Evolutionary conservation across 306 rosid species (phyloP).

Genomic region (Sechiopsis laciniata): DNA sequence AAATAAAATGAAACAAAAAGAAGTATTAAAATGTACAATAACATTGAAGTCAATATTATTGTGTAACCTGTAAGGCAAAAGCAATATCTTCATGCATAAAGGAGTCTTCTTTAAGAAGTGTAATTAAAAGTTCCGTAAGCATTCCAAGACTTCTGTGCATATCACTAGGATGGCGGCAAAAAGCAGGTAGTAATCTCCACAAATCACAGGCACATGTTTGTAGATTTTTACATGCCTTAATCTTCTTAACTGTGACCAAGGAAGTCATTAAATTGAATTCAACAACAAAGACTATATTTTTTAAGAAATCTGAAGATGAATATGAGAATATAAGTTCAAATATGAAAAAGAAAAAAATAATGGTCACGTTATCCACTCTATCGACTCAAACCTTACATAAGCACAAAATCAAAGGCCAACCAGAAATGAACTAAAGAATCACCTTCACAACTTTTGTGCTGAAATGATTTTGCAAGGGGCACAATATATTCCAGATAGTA

Average conservation of each 20-base stretch:
- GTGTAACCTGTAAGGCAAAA: conserved; percentile 60
- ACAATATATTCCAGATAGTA: conserved; percentile 59
- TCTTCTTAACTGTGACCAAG: conserved; percentile 43
- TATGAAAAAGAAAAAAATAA: not conserved
- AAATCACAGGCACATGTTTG: conserved; percentile 50
- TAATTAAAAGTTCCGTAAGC: conserved; percentile 45
- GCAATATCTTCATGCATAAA: conserved; percentile 64
- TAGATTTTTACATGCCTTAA: conserved; percentile 44
- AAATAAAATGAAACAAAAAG: not conserved
- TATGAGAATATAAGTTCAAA: not conserved
- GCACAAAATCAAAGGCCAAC: not conserved
- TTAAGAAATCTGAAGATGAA: not conserved
- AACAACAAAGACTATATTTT: conserved; percentile 1
- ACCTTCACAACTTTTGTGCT: conserved; percentile 70
- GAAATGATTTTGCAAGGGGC: conserved; percentile 84
- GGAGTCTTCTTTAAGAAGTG: conserved; percentile 64
- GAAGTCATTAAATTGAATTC: conserved; percentile 13
- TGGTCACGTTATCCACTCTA: conserved; percentile 1
- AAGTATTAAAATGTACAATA: not conserved
- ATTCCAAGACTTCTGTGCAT: conserved; percentile 38
- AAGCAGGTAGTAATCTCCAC: conserved; percentile 72
- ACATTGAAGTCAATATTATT: not conserved
- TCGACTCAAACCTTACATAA: not conserved
- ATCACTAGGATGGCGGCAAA: conserved; percentile 78
- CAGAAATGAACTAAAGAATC: conserved; percentile 19